A percentile compares a stretch with the other conserved stretches of the same genome.
Conservation (phyloP, 441 rosid genomes). For the Monsonia emarginata region DNA sequence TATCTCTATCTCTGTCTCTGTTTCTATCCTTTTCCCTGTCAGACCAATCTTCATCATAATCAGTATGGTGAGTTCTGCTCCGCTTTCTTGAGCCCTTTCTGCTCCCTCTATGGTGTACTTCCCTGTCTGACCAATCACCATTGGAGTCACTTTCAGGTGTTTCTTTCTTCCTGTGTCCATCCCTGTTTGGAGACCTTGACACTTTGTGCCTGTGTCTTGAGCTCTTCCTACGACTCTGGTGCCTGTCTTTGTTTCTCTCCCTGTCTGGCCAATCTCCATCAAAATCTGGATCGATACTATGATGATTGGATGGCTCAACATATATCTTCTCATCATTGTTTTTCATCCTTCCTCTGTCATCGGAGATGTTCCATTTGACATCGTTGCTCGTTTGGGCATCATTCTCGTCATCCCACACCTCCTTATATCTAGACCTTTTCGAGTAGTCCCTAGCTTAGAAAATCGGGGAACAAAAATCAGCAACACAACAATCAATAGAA, state of each 20-base stretch:
- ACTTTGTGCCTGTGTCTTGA: conserved; percentile 16
- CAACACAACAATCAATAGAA: neutral
- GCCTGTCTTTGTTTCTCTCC: conserved; percentile 10
- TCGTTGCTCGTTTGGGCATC: conserved; percentile 17
- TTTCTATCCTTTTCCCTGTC: neutral
- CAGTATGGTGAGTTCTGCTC: neutral
- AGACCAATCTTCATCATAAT: neutral
- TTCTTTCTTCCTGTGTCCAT: conserved; percentile 13
- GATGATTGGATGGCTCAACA: conserved; percentile 8
- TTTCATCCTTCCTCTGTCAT: conserved; percentile 16
- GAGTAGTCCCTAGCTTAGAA: conserved; percentile 31
- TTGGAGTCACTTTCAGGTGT: conserved; percentile 11
- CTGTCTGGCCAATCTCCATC: conserved; percentile 29
- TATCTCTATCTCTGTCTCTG: neutral
- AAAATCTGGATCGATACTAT: conserved; percentile 23
- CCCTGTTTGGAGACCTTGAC: conserved; percentile 5
- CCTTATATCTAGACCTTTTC: conserved; percentile 43
- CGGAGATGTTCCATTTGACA: conserved; percentile 8
- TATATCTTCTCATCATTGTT: conserved; percentile 12
- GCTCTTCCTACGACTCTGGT: conserved; percentile 21
- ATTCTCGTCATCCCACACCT: conserved; percentile 22
- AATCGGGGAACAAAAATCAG: conserved; percentile 12
- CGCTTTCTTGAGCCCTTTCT: conserved; percentile 11
- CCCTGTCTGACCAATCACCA: conserved; percentile 19
- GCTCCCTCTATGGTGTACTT: conserved; percentile 3